phyloP scores from a whole-genome alignment of 2,329 filamentous ascomycete genomes.

The Orbilia blumenaviensis region DNA sequence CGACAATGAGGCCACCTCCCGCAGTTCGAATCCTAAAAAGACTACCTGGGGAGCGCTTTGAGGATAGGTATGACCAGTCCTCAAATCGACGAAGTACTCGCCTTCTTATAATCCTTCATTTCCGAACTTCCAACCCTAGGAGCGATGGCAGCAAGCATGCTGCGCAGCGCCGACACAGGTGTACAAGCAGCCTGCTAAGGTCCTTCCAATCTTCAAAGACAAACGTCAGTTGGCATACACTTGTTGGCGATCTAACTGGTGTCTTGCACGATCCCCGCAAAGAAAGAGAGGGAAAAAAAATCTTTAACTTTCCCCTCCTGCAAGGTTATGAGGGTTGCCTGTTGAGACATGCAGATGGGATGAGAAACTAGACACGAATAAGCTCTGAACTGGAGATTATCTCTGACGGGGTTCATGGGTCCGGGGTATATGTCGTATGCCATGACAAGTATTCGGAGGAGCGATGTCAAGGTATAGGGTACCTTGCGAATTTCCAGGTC shows the following conservation, averaged over 20 bases:
- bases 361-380: conserved; percentile 16
- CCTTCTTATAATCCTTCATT: conserved; percentile 43
- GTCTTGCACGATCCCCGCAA: conserved; percentile 36
- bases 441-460: conserved; percentile 14
- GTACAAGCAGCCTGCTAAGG: conserved; percentile 1
- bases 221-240: conserved; percentile 50
- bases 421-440: conserved; percentile 39
- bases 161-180: conserved; percentile 27
- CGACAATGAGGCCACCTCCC: background rate
- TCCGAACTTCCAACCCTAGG: background rate
- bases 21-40: background rate
- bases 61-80: conserved; percentile 7
- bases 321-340: conserved; percentile 38
- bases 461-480: conserved; percentile 22
- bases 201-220: conserved; percentile 5
- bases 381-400: conserved; percentile 11
- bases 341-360: conserved; percentile 16
- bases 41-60: conserved; percentile 12
- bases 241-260: conserved; percentile 36
- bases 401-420: conserved; percentile 43
- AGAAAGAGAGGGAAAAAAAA: conserved; percentile 2
- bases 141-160: conserved; percentile 30
- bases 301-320: conserved; percentile 26
- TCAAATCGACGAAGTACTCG: conserved; percentile 1
- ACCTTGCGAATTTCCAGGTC: conserved; percentile 28